These are phyloP conservation scores for Sclerotinia nivalis DNA, from an alignment of 2,329 filamentous ascomycete genomes.

Conservation along the genomic window DNA sequence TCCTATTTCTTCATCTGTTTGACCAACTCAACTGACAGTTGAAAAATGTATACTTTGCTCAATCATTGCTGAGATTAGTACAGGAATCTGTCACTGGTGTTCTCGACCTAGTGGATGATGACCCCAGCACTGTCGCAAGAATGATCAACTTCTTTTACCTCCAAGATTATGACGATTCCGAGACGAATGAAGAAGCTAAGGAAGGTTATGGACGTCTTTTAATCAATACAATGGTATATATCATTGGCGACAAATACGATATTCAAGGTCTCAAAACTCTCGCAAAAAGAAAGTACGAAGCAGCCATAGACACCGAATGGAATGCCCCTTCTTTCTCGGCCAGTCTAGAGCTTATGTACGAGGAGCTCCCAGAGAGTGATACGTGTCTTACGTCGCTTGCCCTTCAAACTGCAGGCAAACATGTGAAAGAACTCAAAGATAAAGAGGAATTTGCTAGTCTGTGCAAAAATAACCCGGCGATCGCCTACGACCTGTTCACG, in stretches of 20 bases:
- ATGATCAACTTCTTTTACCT: slow-evolving; percentile 56
- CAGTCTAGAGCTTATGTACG: slow-evolving; percentile 1
- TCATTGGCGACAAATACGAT: slow-evolving; percentile 27
- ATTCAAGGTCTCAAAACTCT: slow-evolving; percentile 22
- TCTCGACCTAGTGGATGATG: slow-evolving; percentile 21
- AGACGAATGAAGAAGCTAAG: neutral
- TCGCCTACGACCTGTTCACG: slow-evolving; percentile 19
- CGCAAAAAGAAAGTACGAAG: slow-evolving; percentile 22
- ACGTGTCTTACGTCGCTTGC: slow-evolving; percentile 10
- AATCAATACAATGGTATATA: slow-evolving; percentile 19
- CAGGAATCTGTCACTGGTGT: slow-evolving; percentile 17
- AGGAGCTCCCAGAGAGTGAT: slow-evolving; percentile 21
- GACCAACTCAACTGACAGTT: neutral
- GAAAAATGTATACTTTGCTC: neutral
- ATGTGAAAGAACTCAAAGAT: slow-evolving; percentile 1
- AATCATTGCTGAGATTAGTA: neutral
- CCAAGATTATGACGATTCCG: slow-evolving; percentile 13
- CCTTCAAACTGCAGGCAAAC: neutral
- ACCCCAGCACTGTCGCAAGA: slow-evolving; percentile 19
- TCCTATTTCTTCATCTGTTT: neutral
- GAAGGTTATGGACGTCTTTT: neutral
- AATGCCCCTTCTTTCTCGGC: slow-evolving; percentile 13
- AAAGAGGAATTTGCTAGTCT: slow-evolving; percentile 18
- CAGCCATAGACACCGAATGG: neutral
- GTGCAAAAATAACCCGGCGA: slow-evolving; percentile 10